Percentiles rank a stretch among this genome's conserved stretches.
phyloP scores from a whole-genome alignment of 805 yeast species.

The Wickerhamiella spandovensis region DNA sequence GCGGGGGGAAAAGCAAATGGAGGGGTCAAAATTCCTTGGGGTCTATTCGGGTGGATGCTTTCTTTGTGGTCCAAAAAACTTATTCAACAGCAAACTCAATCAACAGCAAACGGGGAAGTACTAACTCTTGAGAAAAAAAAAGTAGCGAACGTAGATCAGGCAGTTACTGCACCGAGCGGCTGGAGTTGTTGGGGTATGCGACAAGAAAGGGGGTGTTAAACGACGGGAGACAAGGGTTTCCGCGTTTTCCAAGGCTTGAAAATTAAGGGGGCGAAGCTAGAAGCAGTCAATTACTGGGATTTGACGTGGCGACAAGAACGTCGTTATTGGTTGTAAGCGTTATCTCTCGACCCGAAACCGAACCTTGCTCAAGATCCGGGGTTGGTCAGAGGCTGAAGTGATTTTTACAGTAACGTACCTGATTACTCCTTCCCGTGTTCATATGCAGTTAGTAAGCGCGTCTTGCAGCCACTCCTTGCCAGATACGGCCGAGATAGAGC shows the following conservation, averaged over 20 bases:
- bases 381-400: background rate
- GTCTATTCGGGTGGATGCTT: too few species aligned
- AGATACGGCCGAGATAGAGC: background rate
- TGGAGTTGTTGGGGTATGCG: background rate
- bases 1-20: too few species aligned
- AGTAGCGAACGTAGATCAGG: background rate
- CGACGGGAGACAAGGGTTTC: background rate
- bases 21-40: too few species aligned
- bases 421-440: background rate
- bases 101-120: background rate
- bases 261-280: background rate
- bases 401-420: background rate
- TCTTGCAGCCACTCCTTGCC: background rate
- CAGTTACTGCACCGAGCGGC: background rate
- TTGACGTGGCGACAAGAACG: too few species aligned
- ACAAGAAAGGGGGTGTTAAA: too few species aligned
- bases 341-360: background rate
- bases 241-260: background rate
- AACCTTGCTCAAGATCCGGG: background rate
- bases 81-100: background rate
- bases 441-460: background rate
- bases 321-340: background rate
- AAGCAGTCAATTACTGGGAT: background rate
- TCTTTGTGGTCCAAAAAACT: too few species aligned
- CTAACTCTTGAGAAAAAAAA: background rate